These are phyloP conservation scores for Coniochaeta prunicola DNA, from an alignment of 2,329 filamentous ascomycete genomes.

Conservation along the genomic window DNA sequence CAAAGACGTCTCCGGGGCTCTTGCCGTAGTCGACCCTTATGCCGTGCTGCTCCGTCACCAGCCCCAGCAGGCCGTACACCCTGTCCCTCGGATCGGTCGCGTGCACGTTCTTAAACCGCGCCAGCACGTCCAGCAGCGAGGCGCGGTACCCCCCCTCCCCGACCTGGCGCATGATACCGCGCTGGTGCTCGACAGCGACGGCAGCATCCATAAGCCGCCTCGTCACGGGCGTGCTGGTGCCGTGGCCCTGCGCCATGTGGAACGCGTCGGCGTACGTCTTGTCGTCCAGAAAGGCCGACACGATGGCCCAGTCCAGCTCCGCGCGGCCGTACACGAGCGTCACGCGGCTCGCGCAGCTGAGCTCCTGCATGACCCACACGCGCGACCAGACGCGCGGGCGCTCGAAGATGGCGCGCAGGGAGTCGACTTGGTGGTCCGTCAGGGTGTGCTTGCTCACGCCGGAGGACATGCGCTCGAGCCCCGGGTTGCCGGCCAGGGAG, in stretches of 20 bases:
- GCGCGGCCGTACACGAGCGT: conserved; percentile 1
- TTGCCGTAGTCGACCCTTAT: conserved; percentile 11
- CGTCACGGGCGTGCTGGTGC: not conserved
- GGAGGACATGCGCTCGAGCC: not conserved
- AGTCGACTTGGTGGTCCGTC: not conserved
- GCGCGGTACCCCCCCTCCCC: not conserved
- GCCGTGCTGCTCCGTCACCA: conserved; percentile 6
- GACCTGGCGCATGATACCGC: conserved; percentile 1
- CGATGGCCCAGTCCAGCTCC: conserved; percentile 7
- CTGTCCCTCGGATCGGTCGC: conserved; percentile 10
- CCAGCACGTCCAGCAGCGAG: not conserved
- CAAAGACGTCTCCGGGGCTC: conserved; percentile 4
- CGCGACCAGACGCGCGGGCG: conserved; percentile 4
- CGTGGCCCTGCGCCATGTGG: conserved; percentile 4
- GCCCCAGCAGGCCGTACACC: conserved; percentile 10
- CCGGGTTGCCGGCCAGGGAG: not conserved
- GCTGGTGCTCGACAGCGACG: conserved; percentile 7
- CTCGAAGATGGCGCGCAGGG: not conserved
- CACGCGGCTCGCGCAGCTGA: conserved; percentile 7
- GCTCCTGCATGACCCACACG: conserved; percentile 12
- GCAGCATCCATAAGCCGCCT: too few relatives aligned
- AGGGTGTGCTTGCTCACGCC: not conserved
- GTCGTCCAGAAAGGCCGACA: conserved; percentile 6
- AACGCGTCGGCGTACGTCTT: conserved; percentile 6
- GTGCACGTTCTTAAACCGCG: not conserved